Base-by-base conservation (phyloP, 495 filamentous ascomycete genomes). In the Elasticomyces elasticus region DNA sequence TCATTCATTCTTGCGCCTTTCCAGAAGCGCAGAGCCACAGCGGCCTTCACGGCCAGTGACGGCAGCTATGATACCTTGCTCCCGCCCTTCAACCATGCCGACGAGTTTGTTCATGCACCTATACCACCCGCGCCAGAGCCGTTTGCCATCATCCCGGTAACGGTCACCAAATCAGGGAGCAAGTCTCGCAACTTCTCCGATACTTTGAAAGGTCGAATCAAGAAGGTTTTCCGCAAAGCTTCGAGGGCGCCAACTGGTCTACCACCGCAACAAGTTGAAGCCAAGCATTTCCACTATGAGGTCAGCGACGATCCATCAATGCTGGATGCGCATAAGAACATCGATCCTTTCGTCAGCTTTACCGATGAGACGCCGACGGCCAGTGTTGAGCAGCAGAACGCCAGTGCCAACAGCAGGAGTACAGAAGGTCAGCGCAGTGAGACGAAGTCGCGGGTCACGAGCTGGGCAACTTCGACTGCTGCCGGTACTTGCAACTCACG, bases 391-490 rank as follows among this genome's bases (percentile, higher is more conserved):
- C 11, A 2, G 3, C 24, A 48, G 19, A 19, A 40, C 13, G 49
- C 13, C 4, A 59, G 51, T 31, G 42, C 44, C 2, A 49, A 42
- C 33, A 60, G 57, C 47, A 12, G 33, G 2, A 20, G 11, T 13
- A 59, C 33, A 31, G 37, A 12, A 12, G 31, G 30, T 46, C 31
- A 27, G 19, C 7, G 12, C 20, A 52, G 25, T 11, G 31, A 38
- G 13, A 35, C 46, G 1, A 49, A 45, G 19, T 88, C 85, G 49
- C 75, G 83, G 15, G 76, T 89, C 35, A 89, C 84, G 13, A 91
- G 86, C 63, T 89, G 86, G 87, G 75, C 78, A 4, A 76, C 83
- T 59, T 90, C 79, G 1, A 79, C 75, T 0, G 67, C 63, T n/a
- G 69, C 71, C 52, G 75, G 76, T 49, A 79, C 76, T 5, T 66